A percentile compares a stretch with the other conserved stretches of the same genome.
phyloP scores from a whole-genome alignment of 2,329 filamentous ascomycete species.

The Trichoderma pleuroti region DNA sequence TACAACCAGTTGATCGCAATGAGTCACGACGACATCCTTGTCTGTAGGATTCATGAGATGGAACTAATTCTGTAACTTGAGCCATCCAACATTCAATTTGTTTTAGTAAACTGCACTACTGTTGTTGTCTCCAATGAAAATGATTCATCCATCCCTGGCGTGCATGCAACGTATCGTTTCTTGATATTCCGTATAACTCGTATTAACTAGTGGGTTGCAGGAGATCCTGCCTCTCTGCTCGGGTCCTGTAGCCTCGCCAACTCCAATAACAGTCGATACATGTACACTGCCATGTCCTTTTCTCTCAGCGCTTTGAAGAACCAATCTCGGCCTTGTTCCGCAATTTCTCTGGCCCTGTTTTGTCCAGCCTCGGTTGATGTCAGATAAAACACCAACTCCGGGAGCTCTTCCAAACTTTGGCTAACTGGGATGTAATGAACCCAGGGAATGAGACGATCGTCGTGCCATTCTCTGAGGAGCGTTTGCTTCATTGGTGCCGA shows the following conservation, averaged over 20 bases:
- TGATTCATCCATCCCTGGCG: background rate
- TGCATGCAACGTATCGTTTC: background rate
- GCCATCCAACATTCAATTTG: background rate
- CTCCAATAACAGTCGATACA: constrained; percentile 60
- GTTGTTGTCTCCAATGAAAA: background rate
- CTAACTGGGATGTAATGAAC: constrained; percentile 55
- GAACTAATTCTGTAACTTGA: background rate
- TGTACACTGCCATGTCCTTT: constrained; percentile 57
- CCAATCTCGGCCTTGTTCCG: constrained; percentile 54
- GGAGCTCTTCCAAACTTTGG: constrained; percentile 47
- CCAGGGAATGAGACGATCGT: constrained; percentile 54
- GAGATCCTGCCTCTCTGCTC: background rate
- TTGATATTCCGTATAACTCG: background rate
- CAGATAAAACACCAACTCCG: constrained; percentile 48
- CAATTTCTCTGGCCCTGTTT: constrained; percentile 47
- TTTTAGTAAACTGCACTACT: background rate
- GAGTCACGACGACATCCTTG: background rate
- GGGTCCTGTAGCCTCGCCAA: constrained; percentile 42
- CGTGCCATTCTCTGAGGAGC: constrained; percentile 55
- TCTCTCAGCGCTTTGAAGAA: constrained; percentile 50
- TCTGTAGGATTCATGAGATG: background rate
- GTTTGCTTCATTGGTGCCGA: constrained; percentile 51
- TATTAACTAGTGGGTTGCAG: background rate
- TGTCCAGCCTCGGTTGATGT: constrained; percentile 45
- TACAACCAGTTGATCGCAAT: background rate